Evolutionary conservation across 2,329 filamentous ascomycete genomes (phyloP).

Genomic region (Rosellinia necatrix): DNA sequence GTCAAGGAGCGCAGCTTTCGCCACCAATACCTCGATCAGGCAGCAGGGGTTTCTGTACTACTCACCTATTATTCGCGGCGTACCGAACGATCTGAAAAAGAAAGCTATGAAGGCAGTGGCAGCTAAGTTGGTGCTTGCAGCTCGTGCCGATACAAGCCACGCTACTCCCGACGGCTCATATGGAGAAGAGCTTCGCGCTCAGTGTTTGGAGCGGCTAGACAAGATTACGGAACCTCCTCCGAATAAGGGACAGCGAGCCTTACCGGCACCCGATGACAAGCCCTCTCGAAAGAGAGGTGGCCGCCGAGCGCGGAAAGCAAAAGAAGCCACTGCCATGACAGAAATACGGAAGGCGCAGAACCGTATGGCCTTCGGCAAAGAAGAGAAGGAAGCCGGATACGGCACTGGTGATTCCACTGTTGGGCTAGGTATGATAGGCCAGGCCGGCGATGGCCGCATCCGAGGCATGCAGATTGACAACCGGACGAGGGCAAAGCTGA

Average conservation of each 20-base stretch:
- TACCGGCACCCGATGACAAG: slow-evolving; percentile 94
- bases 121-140: slow-evolving; percentile 91
- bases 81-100: slow-evolving; percentile 84
- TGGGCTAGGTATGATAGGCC: slow-evolving; percentile 94
- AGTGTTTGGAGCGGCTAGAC: slow-evolving; percentile 84
- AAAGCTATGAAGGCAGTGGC: slow-evolving; percentile 95
- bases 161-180: slow-evolving; percentile 79
- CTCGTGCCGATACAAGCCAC: slow-evolving; percentile 86
- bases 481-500: slow-evolving; percentile 88
- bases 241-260: slow-evolving; percentile 83
- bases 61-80: slow-evolving; percentile 83
- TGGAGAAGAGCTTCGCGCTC: slow-evolving; percentile 79
- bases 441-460: slow-evolving; percentile 84
- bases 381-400: slow-evolving; percentile 92
- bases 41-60: slow-evolving; percentile 94
- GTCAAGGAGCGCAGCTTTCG: slow-evolving; percentile 71
- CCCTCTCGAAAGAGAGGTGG: slow-evolving; percentile 91
- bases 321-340: slow-evolving; percentile 96
- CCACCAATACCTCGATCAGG: slow-evolving; percentile 87
- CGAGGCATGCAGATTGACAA: slow-evolving; percentile 89
- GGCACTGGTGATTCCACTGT: slow-evolving; percentile 82
- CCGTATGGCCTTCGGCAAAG: slow-evolving; percentile 91
- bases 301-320: slow-evolving; percentile 86
- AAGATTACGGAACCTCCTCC: slow-evolving; percentile 91
- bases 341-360: slow-evolving; percentile 96